A percentile compares a stretch with the other conserved stretches of the same genome.
phyloP scores from a whole-genome alignment of 225 moss, liverwort and hornwort genomes.

The Pleurozium schreberi region DNA sequence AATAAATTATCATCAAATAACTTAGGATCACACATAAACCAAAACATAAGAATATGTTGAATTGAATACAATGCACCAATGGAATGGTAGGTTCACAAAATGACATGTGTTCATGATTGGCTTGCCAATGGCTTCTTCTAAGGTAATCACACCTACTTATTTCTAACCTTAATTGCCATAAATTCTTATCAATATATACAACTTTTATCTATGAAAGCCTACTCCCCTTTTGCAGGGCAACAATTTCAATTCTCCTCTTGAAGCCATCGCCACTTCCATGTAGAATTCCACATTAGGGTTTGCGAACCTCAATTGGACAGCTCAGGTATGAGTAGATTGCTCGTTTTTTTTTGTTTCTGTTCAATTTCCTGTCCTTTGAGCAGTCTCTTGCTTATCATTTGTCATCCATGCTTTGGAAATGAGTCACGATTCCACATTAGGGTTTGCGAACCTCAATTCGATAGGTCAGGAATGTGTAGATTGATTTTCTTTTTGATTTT shows the following conservation, averaged over 20 bases:
- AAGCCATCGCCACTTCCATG: background rate
- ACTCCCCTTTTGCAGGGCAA: background rate
- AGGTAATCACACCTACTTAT: accelerated
- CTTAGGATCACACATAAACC: background rate
- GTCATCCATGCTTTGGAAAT: no score
- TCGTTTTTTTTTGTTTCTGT: background rate
- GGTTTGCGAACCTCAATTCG: background rate
- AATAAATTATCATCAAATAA: background rate
- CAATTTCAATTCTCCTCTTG: background rate
- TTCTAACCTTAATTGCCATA: background rate
- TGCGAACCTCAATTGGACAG: background rate
- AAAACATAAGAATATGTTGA: background rate
- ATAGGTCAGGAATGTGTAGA: background rate
- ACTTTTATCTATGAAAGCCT: background rate
- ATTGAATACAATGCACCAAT: background rate
- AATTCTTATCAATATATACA: background rate
- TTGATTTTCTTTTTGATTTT: background rate
- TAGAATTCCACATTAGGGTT: background rate
- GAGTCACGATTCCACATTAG: background rate
- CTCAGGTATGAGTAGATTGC: background rate
- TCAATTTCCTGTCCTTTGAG: background rate
- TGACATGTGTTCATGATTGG: background rate
- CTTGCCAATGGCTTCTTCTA: accelerated
- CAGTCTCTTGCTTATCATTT: background rate
- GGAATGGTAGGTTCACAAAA: background rate